A percentile compares a stretch with the other conserved stretches of the same genome.
Conservation (phyloP, 768 basidiomycete species). For the Leccinum subtestaceum region DNA sequence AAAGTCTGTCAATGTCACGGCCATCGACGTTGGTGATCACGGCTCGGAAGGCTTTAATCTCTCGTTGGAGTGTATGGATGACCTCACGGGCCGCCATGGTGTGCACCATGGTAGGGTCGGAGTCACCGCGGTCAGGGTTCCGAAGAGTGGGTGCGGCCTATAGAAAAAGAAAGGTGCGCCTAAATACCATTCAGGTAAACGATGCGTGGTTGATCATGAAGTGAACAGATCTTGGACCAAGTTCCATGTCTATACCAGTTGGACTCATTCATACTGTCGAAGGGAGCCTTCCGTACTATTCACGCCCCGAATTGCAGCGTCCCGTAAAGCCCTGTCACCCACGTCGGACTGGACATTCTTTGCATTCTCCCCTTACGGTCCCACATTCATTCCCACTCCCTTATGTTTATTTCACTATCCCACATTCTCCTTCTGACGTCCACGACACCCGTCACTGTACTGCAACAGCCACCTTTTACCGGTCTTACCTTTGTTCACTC, state of each 20-base stretch:
- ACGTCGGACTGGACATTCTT: background rate
- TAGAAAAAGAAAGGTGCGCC: background rate
- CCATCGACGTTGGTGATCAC: constrained; percentile 45
- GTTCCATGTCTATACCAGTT: background rate
- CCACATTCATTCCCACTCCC: background rate
- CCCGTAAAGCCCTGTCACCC: too few relatives aligned
- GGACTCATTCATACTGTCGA: too few relatives aligned
- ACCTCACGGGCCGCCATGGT: constrained; percentile 33
- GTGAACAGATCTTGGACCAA: background rate
- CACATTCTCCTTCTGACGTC: background rate
- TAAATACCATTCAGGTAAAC: background rate
- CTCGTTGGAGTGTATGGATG: constrained; percentile 35
- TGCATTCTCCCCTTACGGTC: background rate
- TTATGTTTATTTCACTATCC: background rate
- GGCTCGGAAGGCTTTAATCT: constrained; percentile 33
- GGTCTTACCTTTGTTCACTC: background rate
- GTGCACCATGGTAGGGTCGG: constrained; percentile 24
- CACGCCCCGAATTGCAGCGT: too few relatives aligned
- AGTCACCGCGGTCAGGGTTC: constrained; percentile 23
- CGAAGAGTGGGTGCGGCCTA: constrained; percentile 11
- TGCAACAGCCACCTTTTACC: background rate
- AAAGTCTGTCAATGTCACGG: constrained; percentile 46
- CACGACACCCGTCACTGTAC: background rate
- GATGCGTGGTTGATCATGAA: background rate
- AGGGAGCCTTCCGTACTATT: too few relatives aligned